Evolutionary conservation across 1,284 basidiomycete species (phyloP), one percentile per base, ranked within the genome.

Genomic region (Ustilago nuda): DNA sequence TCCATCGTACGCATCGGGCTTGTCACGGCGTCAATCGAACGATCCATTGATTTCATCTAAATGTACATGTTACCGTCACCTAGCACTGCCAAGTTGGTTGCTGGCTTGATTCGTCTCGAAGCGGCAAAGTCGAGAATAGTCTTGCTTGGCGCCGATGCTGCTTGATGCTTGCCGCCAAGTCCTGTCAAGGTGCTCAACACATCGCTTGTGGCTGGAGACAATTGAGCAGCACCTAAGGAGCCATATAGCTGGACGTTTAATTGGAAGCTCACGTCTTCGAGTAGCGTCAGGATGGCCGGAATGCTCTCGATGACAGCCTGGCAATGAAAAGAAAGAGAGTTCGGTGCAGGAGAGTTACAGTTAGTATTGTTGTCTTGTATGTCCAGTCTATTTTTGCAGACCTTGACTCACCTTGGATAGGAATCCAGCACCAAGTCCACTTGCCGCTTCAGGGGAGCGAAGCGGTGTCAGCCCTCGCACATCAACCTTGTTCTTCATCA

Each of bases 61-160:
- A 76, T 76, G 59, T 76, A 76, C 73, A 76, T 76, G 65, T 71
- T 76, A 6, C 73, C 73, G 53, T 76, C 73, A n/a, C 73, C 73
- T 3, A 71, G 50, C 37, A 67, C 64, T 4, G 64, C 64, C 55
- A 76, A 23, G 23, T 76, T 71, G 41, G 51, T 36, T 4, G 67
- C 56, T 37, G 61, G 70, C 57, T 67, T 57, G 39, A 48, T 35
- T 0, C 68, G 57, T 51, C 73, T 62, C 19, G 61, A 57, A 2
- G 68, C 60, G 0, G 48, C 73, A 50, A 76, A 76, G 58, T 71
- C 73, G 23, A 68, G 7, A 2, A 76, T 50, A 9, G 41, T 67
- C 5, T 52, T 27, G 11, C 19, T 36, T 11, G 30, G 35, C n/a
- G 27, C 12, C 6, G 27, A 12, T 15, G 46, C 35, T 17, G 33